A percentile compares a stretch with the other conserved stretches of the same genome.
phyloP scores from a whole-genome alignment of 2,329 filamentous ascomycete genomes.

The Xylariaceae sp. region DNA sequence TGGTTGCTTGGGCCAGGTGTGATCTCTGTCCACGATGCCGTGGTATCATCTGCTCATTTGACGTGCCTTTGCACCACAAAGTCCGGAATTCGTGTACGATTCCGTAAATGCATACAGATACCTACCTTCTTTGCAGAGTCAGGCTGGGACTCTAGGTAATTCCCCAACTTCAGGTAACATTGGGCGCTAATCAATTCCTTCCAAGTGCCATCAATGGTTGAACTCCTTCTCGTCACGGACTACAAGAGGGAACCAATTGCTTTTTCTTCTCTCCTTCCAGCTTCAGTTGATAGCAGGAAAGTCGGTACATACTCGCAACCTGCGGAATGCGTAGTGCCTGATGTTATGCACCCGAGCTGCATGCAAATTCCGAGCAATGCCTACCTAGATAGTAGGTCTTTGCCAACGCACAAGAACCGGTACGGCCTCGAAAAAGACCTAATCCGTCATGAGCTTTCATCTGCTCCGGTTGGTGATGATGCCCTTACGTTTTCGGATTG shows the following conservation, averaged over 20 bases:
- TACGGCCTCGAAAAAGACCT: background rate
- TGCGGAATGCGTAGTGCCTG: background rate
- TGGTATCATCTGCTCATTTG: too few species aligned
- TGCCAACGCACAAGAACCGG: slow-evolving; percentile 1
- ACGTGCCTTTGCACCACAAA: too few species aligned
- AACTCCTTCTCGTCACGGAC: background rate
- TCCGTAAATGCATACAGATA: too few species aligned
- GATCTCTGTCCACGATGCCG: too few species aligned
- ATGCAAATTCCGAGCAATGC: background rate
- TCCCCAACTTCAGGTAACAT: background rate
- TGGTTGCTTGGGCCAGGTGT: too few species aligned
- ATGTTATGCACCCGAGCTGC: slow-evolving; percentile 6
- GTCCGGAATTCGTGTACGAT: too few species aligned
- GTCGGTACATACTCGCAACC: background rate
- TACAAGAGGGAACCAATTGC: background rate
- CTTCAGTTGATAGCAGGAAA: background rate
- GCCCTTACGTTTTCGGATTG: slow-evolving; percentile 22
- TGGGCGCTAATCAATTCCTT: background rate
- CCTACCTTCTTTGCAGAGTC: background rate
- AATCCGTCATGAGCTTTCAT: background rate
- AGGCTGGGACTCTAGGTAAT: background rate
- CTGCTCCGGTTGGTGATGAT: slow-evolving; percentile 9
- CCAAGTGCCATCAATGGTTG: background rate
- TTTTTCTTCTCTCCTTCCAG: slow-evolving; percentile 4
- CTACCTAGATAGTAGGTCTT: background rate